Evolutionary conservation across 345 rosid genomes (phyloP).

Genomic region (Carallia pectinifolia): DNA sequence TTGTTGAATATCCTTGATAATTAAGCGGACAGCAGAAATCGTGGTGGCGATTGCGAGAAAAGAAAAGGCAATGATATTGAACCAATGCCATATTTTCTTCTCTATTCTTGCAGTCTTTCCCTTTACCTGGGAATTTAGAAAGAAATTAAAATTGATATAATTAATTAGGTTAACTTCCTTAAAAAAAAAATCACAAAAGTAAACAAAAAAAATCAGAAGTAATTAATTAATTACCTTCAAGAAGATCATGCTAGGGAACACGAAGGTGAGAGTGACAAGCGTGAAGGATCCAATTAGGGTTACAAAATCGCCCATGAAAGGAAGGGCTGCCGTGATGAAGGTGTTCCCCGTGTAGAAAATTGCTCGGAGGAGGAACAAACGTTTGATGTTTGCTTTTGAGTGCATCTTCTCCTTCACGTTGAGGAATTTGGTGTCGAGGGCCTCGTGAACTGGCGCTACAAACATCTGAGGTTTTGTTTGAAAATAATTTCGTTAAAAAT

Average conservation of each 20-base stretch:
- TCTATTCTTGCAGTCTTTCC: conserved; percentile 19
- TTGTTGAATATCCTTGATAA: conserved; percentile 12
- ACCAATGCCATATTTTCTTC: conserved; percentile 33
- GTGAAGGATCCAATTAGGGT: conserved; percentile 33
- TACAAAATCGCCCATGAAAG: conserved; percentile 39
- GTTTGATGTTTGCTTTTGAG: conserved; percentile 17
- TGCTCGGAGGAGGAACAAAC: conserved; percentile 18
- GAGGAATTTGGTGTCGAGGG: conserved; percentile 30
- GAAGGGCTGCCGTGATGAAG: conserved; percentile 31
- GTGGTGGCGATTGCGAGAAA: conserved; percentile 24
- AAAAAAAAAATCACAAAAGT: no score
- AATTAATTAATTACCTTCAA: conserved; percentile 21
- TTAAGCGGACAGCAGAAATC: conserved; percentile 19
- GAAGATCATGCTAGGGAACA: conserved; percentile 31
- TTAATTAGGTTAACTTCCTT: no score
- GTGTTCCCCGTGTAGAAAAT: conserved; percentile 15
- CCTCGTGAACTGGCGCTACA: conserved; percentile 30
- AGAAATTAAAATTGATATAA: no score
- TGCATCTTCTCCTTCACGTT: conserved; percentile 21
- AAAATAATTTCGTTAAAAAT: no score
- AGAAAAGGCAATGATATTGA: conserved; percentile 20
- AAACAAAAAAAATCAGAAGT: no score
- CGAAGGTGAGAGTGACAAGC: conserved; percentile 32
- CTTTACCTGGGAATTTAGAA: conserved; percentile 16
- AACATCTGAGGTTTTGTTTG: conserved; percentile 17